Conservation (phyloP, 116 monocot species). For the Iris pallida region DNA sequence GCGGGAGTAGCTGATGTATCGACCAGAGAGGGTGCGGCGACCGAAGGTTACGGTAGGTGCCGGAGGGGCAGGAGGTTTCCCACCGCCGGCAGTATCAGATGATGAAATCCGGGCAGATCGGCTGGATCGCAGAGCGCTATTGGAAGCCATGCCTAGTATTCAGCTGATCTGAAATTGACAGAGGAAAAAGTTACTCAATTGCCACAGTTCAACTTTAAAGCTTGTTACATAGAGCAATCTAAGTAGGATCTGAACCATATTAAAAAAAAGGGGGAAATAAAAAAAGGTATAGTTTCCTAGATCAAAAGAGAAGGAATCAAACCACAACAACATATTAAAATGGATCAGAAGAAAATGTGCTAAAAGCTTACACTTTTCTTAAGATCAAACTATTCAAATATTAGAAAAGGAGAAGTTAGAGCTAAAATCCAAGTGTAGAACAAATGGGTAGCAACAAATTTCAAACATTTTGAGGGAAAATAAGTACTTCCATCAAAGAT, state of each 20-base stretch:
- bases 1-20: slow-evolving; percentile 66
- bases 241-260: not conserved
- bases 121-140: slow-evolving; percentile 23
- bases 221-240: not conserved
- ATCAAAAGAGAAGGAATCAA: not conserved
- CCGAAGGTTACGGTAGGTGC: slow-evolving; percentile 47
- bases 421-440: too few species aligned
- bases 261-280: too few species aligned
- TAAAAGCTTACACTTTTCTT: too few species aligned
- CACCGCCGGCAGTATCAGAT: not conserved
- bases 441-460: not conserved
- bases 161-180: slow-evolving; percentile 5
- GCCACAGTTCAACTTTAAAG: not conserved
- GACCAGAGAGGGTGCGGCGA: slow-evolving; percentile 63
- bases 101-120: slow-evolving; percentile 19
- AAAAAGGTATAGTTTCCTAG: not conserved
- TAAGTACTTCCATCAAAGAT: too few species aligned
- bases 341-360: too few species aligned
- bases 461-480: too few species aligned
- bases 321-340: too few species aligned
- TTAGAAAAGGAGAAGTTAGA: too few species aligned
- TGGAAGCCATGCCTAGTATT: slow-evolving; percentile 18
- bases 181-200: not conserved
- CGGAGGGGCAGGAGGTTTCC: slow-evolving; percentile 1
- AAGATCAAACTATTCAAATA: too few species aligned